phyloP scores from a whole-genome alignment of 306 rosid genomes.

The Mimosa bimucronata region DNA sequence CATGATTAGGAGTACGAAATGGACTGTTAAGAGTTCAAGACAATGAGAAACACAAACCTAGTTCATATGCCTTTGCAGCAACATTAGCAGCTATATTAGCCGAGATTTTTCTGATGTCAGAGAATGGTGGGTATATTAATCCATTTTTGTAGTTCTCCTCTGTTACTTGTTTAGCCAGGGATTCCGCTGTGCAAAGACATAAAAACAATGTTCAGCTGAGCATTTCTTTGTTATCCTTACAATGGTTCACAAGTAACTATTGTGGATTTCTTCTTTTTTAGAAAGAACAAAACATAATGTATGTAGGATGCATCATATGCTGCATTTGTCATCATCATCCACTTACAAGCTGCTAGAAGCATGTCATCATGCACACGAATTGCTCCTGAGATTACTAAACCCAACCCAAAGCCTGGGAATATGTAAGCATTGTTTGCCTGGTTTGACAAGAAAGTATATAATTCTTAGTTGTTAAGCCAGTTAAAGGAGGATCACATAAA shows the following conservation, averaged over 20 bases:
- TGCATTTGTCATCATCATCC: not conserved
- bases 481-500: not conserved
- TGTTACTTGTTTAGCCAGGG: constrained; percentile 66
- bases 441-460: constrained; percentile 4
- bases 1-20: not conserved
- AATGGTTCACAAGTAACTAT: not conserved
- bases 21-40: not conserved
- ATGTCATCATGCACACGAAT: constrained; percentile 73
- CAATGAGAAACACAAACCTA: constrained; percentile 51
- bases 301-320: not conserved
- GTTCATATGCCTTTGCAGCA: constrained; percentile 88
- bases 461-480: constrained; percentile 4
- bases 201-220: not conserved
- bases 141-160: constrained; percentile 60
- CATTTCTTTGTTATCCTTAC: not conserved
- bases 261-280: not conserved
- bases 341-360: constrained; percentile 81
- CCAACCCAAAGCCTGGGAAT: constrained; percentile 73
- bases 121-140: constrained; percentile 71
- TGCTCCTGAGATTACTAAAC: constrained; percentile 69
- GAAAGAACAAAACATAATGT: not conserved
- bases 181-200: constrained; percentile 54
- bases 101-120: constrained; percentile 71
- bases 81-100: constrained; percentile 77
- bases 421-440: constrained; percentile 83